Evolutionary conservation across 2,329 filamentous ascomycete species (phyloP).

Genomic region (Fusarium sp.): DNA sequence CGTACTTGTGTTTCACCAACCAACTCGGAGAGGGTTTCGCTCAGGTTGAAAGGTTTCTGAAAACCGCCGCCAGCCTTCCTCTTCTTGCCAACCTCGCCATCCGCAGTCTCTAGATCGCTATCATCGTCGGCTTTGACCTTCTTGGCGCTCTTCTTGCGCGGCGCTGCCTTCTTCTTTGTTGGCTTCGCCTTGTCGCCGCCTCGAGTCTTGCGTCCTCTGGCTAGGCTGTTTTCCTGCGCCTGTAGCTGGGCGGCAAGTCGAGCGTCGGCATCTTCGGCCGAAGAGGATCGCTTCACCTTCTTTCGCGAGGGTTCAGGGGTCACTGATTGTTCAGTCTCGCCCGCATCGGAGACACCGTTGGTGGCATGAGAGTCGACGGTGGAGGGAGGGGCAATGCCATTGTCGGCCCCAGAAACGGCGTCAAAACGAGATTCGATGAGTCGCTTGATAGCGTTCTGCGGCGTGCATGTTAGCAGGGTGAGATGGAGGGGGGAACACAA

Average conservation of each 20-base stretch:
- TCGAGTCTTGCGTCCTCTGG: slow-evolving; percentile 77
- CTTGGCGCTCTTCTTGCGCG: slow-evolving; percentile 78
- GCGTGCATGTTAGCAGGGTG: slow-evolving; percentile 3
- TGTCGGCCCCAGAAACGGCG: slow-evolving; percentile 66
- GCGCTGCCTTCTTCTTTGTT: slow-evolving; percentile 70
- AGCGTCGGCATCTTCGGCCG: slow-evolving; percentile 81
- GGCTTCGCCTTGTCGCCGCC: slow-evolving; percentile 70
- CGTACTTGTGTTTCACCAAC: slow-evolving; percentile 75
- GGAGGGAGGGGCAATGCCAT: slow-evolving; percentile 59
- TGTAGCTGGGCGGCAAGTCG: slow-evolving; percentile 88
- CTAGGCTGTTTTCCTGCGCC: slow-evolving; percentile 84
- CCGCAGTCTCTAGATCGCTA: slow-evolving; percentile 76
- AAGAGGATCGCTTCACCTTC: slow-evolving; percentile 73
- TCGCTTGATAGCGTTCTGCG: slow-evolving; percentile 71
- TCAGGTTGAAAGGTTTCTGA: slow-evolving; percentile 85
- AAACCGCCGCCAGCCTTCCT: slow-evolving; percentile 92
- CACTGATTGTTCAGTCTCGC: slow-evolving; percentile 61
- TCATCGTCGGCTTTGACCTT: slow-evolving; percentile 83
- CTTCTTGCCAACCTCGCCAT: slow-evolving; percentile 65
- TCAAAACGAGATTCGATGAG: slow-evolving; percentile 82
- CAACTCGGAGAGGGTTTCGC: slow-evolving; percentile 74
- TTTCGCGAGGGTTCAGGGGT: slow-evolving; percentile 63
- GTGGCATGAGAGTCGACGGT: slow-evolving; percentile 49
- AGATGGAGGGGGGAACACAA: neutral
- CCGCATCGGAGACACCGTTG: slow-evolving; percentile 51